phyloP scores from a whole-genome alignment of 495 filamentous ascomycete species.

The Letharia columbiana region DNA sequence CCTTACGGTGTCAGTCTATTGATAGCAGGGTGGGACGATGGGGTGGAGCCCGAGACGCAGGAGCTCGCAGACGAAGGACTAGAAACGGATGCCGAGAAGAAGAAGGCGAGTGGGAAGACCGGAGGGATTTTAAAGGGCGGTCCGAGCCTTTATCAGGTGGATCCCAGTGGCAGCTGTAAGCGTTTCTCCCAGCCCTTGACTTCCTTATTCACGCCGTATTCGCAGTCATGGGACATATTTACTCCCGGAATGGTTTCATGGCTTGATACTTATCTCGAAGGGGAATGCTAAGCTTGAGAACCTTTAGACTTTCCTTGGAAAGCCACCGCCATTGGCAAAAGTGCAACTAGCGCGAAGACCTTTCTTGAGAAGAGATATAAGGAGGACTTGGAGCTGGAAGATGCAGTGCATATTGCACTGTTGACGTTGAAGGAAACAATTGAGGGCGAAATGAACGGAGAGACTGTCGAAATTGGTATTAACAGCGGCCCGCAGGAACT shows the following conservation, averaged over 20 bases:
- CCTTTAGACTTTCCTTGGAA: slow-evolving; percentile 89
- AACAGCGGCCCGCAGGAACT: slow-evolving; percentile 5
- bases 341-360: slow-evolving; percentile 94
- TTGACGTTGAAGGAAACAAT: slow-evolving; percentile 98
- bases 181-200: background rate
- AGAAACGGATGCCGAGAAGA: slow-evolving; percentile 53
- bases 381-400: slow-evolving; percentile 92
- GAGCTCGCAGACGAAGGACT: slow-evolving; percentile 37
- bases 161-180: slow-evolving; percentile 68
- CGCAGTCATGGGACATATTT: background rate
- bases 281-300: background rate
- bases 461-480: slow-evolving; percentile 96
- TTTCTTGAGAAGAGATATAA: slow-evolving; percentile 98
- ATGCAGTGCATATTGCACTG: slow-evolving; percentile 96
- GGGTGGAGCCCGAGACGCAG: slow-evolving; percentile 69
- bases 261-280: background rate
- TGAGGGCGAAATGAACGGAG: slow-evolving; percentile 98
- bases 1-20: slow-evolving; percentile 96
- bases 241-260: background rate
- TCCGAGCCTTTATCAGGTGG: slow-evolving; percentile 95
- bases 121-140: slow-evolving; percentile 93
- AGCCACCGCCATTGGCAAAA: slow-evolving; percentile 97
- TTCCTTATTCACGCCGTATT: background rate
- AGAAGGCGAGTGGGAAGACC: slow-evolving; percentile 66
- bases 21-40: slow-evolving; percentile 97